A percentile compares a stretch with the other conserved stretches of the same genome.
Conservation (phyloP, 2,329 filamentous ascomycete genomes). For the Verticillium albo-atrum region DNA sequence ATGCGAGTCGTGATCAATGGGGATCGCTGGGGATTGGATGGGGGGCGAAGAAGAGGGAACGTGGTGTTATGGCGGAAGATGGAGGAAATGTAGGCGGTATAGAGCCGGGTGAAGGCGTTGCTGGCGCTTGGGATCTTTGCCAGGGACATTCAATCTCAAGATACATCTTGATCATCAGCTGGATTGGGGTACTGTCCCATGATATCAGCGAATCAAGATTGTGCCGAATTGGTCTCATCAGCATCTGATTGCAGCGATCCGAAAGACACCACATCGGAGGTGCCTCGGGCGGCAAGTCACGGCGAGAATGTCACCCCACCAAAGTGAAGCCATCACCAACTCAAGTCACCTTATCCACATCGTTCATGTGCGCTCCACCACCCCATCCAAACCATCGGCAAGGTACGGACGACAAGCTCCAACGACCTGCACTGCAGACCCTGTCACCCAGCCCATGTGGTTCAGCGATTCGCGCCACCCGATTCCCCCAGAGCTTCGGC, state of each 20-base stretch:
- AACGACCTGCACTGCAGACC: neutral
- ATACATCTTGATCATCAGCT: too few relatives aligned
- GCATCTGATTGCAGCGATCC: neutral
- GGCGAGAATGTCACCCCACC: neutral
- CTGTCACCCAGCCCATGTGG: conserved; percentile 1
- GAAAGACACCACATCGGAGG: neutral
- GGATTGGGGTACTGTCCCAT: too few relatives aligned
- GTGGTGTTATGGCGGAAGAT: neutral
- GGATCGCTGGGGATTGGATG: neutral
- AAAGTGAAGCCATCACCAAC: neutral
- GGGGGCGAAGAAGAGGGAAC: neutral
- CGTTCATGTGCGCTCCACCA: neutral
- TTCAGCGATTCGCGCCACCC: neutral
- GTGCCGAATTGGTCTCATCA: neutral
- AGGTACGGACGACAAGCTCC: neutral
- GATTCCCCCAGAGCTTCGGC: neutral
- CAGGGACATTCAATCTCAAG: too few relatives aligned
- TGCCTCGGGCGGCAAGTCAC: neutral
- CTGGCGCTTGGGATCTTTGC: neutral
- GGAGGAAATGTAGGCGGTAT: neutral
- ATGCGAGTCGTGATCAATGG: neutral
- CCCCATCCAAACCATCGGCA: neutral
- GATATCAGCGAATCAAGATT: neutral
- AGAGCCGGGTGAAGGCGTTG: neutral
- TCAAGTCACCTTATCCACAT: neutral